Base-by-base conservation (phyloP, 805 yeast genomes). In the Ogataea dorogensis region DNA sequence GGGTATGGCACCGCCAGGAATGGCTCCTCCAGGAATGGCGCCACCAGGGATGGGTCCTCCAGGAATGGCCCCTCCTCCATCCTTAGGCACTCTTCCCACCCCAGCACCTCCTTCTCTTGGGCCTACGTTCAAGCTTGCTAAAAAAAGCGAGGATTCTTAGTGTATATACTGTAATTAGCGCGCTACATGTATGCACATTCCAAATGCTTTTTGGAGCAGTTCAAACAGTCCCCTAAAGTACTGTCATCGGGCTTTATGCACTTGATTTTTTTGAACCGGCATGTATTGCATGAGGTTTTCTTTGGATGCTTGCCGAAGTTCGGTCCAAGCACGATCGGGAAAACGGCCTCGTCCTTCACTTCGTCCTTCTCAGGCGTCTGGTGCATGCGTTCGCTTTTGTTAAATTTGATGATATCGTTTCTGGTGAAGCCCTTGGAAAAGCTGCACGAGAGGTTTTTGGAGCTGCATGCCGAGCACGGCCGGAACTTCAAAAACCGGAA, bases 341-440 rank as follows among this genome's bases (percentile, higher is more conserved):
- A 20, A 12, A 19, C 11, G 29, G 15, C 14, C 21, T 20, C 42
- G 20, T 29, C 30, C 18, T 31, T 23, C 12, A 19, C 26, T 27
- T 28, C 26, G 15, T 24, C 23, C 6, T 19, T 19, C 14, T 22
- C 35, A 6, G 32, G 21, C n/a, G 21, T n/a, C 8, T 28, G 34
- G 10, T 38, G 45, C 34, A 38, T 22, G 32, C 46, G 58, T 38
- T 57, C 61, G 24, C 53, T 47, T 44, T 59, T 59, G 42, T 65
- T 62, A 42, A 56, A 64, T 32, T 59, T 62, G 33, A 63, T 55
- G 10, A 76, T 74, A 50, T 78, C 85, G 44, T 75, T 77, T 53
- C 79, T 75, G 6, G 84, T 79, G 51, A 75, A 75, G 3, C 86
- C 87, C 52, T 75, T 79, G 22, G 81, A 71, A 50, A 79, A 80